Evolutionary conservation across 148 eudicot genomes (phyloP).

Genomic region (Rhododendron ferrugineum): DNA sequence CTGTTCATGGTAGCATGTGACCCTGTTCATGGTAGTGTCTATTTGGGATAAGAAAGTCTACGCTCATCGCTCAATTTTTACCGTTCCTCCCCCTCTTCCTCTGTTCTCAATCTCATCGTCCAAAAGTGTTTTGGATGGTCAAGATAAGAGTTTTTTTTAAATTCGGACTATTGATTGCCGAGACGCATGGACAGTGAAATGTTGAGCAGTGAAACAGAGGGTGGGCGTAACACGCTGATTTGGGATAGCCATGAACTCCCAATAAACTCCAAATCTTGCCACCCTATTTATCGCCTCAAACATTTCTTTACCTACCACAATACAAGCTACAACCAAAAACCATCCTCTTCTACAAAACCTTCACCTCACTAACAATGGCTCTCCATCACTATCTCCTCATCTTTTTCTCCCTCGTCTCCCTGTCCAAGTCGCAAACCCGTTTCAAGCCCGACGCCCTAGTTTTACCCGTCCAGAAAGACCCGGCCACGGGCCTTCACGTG

Average conservation of each 20-base stretch:
- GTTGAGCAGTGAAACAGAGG: too few species aligned
- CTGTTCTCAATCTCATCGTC: too few species aligned
- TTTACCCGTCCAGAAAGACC: conserved; percentile 39
- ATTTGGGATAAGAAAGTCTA: too few species aligned
- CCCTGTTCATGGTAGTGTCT: neutral
- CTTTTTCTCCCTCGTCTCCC: neutral
- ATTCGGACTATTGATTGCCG: too few species aligned
- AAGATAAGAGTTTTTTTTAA: too few species aligned
- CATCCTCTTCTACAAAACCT: neutral
- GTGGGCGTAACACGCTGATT: too few species aligned
- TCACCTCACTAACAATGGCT: conserved; percentile 8
- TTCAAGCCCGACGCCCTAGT: conserved; percentile 25
- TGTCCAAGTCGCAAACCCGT: neutral
- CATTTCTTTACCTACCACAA: neutral
- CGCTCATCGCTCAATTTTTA: too few species aligned
- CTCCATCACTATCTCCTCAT: conserved; percentile 7
- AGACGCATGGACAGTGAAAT: too few species aligned
- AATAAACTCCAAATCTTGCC: neutral
- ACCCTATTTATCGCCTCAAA: neutral
- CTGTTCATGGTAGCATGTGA: too few species aligned
- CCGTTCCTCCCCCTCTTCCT: rapidly evolving
- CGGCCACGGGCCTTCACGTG: conserved; percentile 35
- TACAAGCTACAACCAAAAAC: neutral
- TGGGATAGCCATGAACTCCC: neutral
- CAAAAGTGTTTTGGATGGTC: too few species aligned